phyloP scores from a whole-genome alignment of 2,329 filamentous ascomycete species.

The Penicillium frequentans region DNA sequence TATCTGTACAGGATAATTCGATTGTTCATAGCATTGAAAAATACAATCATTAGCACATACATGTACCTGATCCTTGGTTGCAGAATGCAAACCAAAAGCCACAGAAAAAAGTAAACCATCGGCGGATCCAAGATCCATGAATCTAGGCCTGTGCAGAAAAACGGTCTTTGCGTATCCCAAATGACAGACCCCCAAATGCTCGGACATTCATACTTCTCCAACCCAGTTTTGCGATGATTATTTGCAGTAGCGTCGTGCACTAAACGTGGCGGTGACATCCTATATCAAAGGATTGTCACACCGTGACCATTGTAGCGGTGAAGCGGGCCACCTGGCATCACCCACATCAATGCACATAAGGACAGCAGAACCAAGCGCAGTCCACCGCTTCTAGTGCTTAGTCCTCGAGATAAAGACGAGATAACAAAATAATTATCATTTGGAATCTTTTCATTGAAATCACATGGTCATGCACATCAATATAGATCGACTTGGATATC shows the following conservation, averaged over 20 bases:
- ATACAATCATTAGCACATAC: neutral
- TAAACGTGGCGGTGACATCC: constrained; percentile 26
- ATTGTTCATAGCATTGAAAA: neutral
- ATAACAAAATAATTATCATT: neutral
- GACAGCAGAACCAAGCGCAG: neutral
- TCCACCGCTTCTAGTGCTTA: neutral
- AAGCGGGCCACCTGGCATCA: constrained; percentile 4
- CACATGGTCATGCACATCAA: neutral
- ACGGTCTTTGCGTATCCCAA: neutral
- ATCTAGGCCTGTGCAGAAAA: neutral
- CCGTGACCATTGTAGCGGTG: constrained; percentile 22
- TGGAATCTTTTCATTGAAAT: neutral
- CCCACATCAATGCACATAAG: neutral
- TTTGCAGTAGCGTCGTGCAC: constrained; percentile 23
- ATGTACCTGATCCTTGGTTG: neutral
- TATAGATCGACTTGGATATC: neutral
- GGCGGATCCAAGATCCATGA: neutral
- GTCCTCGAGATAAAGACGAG: no score
- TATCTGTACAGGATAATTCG: neutral
- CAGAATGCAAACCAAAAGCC: neutral
- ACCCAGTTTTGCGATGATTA: constrained; percentile 6
- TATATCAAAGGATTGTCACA: constrained; percentile 7
- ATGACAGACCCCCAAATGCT: constrained; percentile 4
- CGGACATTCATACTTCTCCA: neutral
- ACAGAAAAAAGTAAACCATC: neutral